A percentile compares a stretch with the other conserved stretches of the same genome.
phyloP scores from a whole-genome alignment of 352 stramenopile genomes.

The Globisporangium cylindrosporum region DNA sequence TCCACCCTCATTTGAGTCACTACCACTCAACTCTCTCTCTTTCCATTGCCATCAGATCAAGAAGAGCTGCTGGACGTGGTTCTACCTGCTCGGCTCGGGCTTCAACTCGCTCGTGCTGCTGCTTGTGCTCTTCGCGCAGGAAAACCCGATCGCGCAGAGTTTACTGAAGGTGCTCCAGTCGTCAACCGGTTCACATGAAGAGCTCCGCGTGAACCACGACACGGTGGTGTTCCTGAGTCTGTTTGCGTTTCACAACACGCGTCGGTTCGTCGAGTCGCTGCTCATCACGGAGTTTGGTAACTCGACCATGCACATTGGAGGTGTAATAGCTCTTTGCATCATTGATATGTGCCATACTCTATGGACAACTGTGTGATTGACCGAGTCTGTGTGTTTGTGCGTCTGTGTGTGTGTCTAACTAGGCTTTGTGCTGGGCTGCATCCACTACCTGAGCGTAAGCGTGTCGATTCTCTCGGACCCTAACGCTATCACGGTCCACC shows the following conservation, averaged over 20 bases:
- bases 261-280: constrained; percentile 56
- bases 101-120: constrained; percentile 41
- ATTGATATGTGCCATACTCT: background rate
- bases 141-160: constrained; percentile 30
- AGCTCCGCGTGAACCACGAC: constrained; percentile 35
- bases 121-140: constrained; percentile 27
- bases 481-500: constrained; percentile 18
- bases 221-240: constrained; percentile 43
- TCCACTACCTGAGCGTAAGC: constrained; percentile 60
- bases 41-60: constrained; percentile 10
- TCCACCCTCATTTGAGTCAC: background rate
- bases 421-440: constrained; percentile 50
- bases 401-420: constrained; percentile 5
- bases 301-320: constrained; percentile 53
- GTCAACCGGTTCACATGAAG: background rate
- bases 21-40: background rate
- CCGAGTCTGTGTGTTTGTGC: background rate
- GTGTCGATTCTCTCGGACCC: constrained; percentile 46
- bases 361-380: background rate
- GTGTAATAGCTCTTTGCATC: constrained; percentile 22
- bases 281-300: constrained; percentile 67
- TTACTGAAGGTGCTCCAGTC: constrained; percentile 36
- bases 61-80: constrained; percentile 72
- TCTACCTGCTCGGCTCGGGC: constrained; percentile 58
- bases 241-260: constrained; percentile 49